phyloP scores from a whole-genome alignment of 331 rosid genomes.

The Dryas integrifolia region DNA sequence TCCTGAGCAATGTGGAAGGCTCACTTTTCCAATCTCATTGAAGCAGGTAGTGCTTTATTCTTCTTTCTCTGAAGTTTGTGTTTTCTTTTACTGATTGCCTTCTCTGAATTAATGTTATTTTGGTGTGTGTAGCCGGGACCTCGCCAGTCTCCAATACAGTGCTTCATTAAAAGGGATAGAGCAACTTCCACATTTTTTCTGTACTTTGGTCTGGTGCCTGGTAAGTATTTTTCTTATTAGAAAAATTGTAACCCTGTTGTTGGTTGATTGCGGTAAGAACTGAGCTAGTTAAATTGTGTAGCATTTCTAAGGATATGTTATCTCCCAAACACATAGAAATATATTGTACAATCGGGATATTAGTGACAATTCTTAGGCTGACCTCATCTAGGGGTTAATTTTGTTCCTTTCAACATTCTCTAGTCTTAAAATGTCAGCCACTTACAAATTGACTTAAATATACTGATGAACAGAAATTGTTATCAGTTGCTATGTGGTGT shows the following conservation, averaged over 20 bases:
- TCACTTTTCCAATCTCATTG: conserved; percentile 82
- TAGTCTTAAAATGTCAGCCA: background rate
- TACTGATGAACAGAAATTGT: background rate
- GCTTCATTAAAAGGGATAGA: conserved; percentile 72
- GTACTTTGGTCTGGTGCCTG: conserved; percentile 60
- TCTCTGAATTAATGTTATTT: background rate
- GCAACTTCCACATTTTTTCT: conserved; percentile 61
- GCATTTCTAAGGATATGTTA: background rate
- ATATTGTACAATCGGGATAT: background rate
- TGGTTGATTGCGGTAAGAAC: background rate
- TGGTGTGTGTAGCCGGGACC: conserved; percentile 63
- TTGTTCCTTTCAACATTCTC: background rate
- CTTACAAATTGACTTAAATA: background rate
- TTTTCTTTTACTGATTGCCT: background rate
- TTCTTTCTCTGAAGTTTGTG: conserved; percentile 9
- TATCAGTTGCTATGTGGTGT: conserved; percentile 19
- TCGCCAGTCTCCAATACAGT: conserved; percentile 64
- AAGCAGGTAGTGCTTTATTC: conserved; percentile 56
- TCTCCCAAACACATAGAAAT: background rate
- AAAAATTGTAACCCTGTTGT: background rate
- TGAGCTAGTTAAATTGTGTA: background rate
- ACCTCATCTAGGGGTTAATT: background rate
- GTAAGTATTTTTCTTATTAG: conserved; percentile 42
- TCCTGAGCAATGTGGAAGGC: conserved; percentile 78
- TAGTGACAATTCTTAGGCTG: background rate